These are phyloP conservation scores for Solanum ossicruentum DNA, from an alignment of 257 asterid species.

Conservation along the genomic window DNA sequence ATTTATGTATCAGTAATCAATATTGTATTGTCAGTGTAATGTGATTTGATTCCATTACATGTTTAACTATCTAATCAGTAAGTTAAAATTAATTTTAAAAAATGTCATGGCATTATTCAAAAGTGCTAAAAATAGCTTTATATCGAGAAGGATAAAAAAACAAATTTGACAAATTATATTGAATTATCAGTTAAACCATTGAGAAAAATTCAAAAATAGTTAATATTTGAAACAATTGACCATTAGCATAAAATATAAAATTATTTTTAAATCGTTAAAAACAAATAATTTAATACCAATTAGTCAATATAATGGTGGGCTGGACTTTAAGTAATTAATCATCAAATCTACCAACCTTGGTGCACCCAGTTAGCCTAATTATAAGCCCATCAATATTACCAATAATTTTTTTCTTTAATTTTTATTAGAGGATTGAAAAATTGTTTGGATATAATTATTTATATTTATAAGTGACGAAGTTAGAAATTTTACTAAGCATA, in stretches of 20 bases:
- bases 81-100: no score
- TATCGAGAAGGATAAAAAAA: no score
- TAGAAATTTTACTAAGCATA: not conserved
- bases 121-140: no score
- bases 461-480: not conserved
- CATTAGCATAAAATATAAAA: not conserved
- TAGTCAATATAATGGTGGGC: not conserved
- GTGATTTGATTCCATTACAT: no score
- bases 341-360: not conserved
- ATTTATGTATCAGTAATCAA: no score
- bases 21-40: no score
- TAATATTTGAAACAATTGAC: not conserved
- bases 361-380: not conserved
- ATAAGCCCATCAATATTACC: not conserved
- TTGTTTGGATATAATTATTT: not conserved
- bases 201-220: accelerated
- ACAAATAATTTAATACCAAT: not conserved
- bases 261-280: not conserved
- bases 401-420: not conserved
- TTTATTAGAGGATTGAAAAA: not conserved
- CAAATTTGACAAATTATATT: not conserved
- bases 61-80: no score
- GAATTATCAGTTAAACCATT: not conserved
- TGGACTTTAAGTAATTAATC: not conserved
- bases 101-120: no score